Evolutionary conservation across 2,329 filamentous ascomycete genomes (phyloP).

Genomic region (Sphaerostilbella broomeana): DNA sequence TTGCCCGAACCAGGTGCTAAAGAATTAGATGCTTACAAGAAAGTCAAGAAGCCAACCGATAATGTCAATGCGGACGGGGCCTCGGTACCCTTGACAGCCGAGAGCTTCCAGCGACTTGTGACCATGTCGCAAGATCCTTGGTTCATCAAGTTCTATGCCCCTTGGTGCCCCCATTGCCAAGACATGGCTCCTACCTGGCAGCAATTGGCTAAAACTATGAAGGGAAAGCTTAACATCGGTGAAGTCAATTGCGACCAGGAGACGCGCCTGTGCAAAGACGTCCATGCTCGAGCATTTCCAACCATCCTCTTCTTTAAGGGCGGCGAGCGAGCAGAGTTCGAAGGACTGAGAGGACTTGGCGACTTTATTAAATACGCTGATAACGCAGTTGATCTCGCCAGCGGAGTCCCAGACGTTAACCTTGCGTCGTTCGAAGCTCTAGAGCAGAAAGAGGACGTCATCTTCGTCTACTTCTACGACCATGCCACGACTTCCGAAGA

Average conservation of each 20-base stretch:
- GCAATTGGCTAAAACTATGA: conserved; percentile 85
- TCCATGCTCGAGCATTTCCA: conserved; percentile 70
- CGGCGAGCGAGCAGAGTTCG: conserved; percentile 86
- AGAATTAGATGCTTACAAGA: conserved; percentile 26
- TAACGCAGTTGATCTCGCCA: conserved; percentile 71
- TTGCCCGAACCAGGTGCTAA: conserved; percentile 67
- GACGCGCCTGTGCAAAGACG: conserved; percentile 85
- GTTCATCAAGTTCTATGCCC: conserved; percentile 99
- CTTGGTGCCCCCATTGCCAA: conserved; percentile 95
- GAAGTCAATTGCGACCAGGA: conserved; percentile 94
- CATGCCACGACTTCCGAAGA: conserved; percentile 90
- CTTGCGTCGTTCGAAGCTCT: conserved; percentile 69
- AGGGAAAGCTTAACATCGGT: conserved; percentile 81
- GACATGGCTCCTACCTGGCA: conserved; percentile 86
- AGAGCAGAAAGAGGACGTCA: conserved; percentile 89
- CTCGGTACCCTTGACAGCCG: conserved; percentile 69
- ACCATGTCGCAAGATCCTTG: conserved; percentile 85
- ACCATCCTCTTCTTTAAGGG: conserved; percentile 91
- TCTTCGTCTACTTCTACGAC: conserved; percentile 97
- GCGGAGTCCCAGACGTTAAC: conserved; percentile 75
- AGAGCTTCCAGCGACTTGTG: conserved; percentile 79
- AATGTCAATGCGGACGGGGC: conserved; percentile 69
- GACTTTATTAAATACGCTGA: conserved; percentile 84
- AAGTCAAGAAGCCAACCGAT: conserved; percentile 42
- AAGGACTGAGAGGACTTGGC: conserved; percentile 82